phyloP scores from a whole-genome alignment of 1,284 basidiomycete genomes.

The Ceratorhiza oryzae-sativae region DNA sequence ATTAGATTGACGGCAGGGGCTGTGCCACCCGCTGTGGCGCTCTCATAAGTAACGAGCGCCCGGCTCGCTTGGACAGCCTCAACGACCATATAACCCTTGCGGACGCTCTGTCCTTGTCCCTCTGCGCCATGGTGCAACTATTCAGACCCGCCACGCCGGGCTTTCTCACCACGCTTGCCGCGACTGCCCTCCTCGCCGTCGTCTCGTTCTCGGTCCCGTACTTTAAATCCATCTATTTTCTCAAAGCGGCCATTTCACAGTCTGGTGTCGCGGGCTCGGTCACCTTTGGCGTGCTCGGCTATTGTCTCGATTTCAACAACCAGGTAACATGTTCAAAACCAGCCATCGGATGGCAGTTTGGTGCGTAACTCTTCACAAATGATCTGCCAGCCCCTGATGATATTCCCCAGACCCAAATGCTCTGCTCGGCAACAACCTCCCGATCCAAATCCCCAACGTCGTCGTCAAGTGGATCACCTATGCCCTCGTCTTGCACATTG shows the following conservation, averaged over 20 bases:
- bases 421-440: constrained; percentile 71
- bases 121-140: constrained; percentile 46
- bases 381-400: constrained; percentile 8
- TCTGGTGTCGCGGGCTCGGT: constrained; percentile 65
- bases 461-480: constrained; percentile 91
- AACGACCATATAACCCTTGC: constrained; percentile 26
- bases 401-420: constrained; percentile 71
- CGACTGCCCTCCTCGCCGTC: constrained; percentile 76
- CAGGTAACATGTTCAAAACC: constrained; percentile 75
- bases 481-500: constrained; percentile 84
- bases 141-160: constrained; percentile 84
- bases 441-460: constrained; percentile 72
- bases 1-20: background rate
- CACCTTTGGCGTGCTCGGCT: constrained; percentile 85
- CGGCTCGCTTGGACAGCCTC: constrained; percentile 11
- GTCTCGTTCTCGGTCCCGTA: constrained; percentile 88
- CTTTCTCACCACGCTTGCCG: constrained; percentile 76
- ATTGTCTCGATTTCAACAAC: constrained; percentile 68
- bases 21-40: constrained; percentile 18
- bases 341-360: constrained; percentile 80
- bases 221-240: constrained; percentile 84
- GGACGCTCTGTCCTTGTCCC: background rate
- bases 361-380: constrained; percentile 56
- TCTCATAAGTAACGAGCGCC: background rate
- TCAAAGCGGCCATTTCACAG: constrained; percentile 70